These are phyloP conservation scores for Papiliotrema terrestris DNA, from an alignment of 1,284 basidiomycete species.

Conservation along the genomic window DNA sequence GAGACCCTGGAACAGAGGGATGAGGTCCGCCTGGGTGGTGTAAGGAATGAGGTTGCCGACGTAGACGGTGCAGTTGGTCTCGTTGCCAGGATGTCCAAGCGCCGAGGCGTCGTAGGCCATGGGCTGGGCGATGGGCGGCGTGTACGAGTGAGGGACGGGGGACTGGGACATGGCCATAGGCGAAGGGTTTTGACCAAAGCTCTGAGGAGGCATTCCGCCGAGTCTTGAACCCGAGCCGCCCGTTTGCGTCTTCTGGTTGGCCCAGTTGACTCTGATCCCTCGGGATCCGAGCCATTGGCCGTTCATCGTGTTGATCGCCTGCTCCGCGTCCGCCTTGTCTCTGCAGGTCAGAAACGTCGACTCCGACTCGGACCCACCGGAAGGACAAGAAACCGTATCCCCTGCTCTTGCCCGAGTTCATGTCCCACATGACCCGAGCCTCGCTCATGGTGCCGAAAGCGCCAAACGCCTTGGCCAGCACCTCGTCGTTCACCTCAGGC, in stretches of 20 bases:
- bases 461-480: conserved; percentile 89
- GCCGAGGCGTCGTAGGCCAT: conserved; percentile 82
- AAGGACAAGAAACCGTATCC: conserved; percentile 59
- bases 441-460: conserved; percentile 93
- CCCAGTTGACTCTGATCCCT: conserved; percentile 99
- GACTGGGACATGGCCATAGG: neutral
- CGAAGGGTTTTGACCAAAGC: neutral
- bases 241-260: conserved; percentile 88
- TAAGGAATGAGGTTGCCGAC: conserved; percentile 97
- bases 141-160: conserved; percentile 10
- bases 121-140: conserved; percentile 39
- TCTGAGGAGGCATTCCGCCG: conserved; percentile 10
- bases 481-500: conserved; percentile 97
- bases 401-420: conserved; percentile 93
- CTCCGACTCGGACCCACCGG: conserved; percentile 30
- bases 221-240: conserved; percentile 22
- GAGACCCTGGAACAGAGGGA: conserved; percentile 87
- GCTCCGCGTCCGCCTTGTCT: conserved; percentile 95
- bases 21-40: conserved; percentile 89
- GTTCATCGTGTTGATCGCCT: conserved; percentile 98
- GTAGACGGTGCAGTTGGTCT: conserved; percentile 93
- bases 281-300: conserved; percentile 98
- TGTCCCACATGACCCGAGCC: conserved; percentile 99
- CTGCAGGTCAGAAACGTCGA: conserved; percentile 68
- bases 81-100: conserved; percentile 66